Base-by-base conservation (phyloP, 1,284 basidiomycete species). In the Rhodotorula sp. region DNA sequence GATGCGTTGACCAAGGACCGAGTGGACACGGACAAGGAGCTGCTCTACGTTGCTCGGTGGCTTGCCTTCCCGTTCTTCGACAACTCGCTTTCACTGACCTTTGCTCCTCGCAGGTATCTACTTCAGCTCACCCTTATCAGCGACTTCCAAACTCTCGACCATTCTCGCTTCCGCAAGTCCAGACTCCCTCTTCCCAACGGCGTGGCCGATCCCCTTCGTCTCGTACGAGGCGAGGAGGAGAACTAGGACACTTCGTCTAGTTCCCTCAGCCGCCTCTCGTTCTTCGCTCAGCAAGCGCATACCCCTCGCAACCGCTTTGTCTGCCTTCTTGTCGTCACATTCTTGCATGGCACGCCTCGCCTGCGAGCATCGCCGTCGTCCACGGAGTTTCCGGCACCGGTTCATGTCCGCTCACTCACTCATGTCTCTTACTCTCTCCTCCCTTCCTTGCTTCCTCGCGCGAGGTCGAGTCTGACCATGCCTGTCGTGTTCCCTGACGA, bases 41-140 rank as follows among this genome's bases (percentile, higher is more conserved):
- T 77, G 10, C 57, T 69, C 20, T 70, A 73, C 47, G 67, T 71
- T 20, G 75, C 76, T 2, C 62, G 72, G 73, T 72, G 2, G 30
- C 69, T n/a, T 17, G 13, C 3, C 27, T 19, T 36, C 30, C 39
- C 20, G n/a, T 59, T 22, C 11, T 19, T 20, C 39, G 10, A 11
- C 24, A 19, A n/a, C n/a, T 15, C 32, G 32, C 36, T 54, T 47
- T 15, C 1, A 1, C n/a, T 17, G n/a, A 15, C 22, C 34, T 29
- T 22, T 5, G 34, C 30, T 6, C 34, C 29, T n/a, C 39, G 19
- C 36, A 71, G 69, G 24, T 74, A 74, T 55, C 67, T 72, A 17
- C 59, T 74, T 30, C 70, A 72, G 53, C 59, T 74, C 48, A 32
- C 57, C 24, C 13, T 48, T 13, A 39, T 65, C 19, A 29, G 44